A percentile compares a stretch with the other conserved stretches of the same genome.
Conservation (phyloP, 495 filamentous ascomycete genomes). For the Xylaria sp. region DNA sequence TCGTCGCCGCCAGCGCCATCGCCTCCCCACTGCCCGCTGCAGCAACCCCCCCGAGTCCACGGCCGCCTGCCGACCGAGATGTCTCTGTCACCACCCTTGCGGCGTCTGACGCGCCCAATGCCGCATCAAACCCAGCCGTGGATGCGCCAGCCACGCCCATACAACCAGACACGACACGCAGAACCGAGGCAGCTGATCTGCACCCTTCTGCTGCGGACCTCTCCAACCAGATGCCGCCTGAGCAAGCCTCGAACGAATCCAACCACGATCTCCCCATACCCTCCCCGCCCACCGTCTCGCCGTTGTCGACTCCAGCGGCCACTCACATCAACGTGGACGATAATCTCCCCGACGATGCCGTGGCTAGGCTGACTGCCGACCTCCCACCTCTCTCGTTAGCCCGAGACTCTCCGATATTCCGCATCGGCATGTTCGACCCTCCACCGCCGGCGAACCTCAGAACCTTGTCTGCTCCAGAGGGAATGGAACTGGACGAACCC, state of each 20-base stretch:
- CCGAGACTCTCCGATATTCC: slow-evolving; percentile 26
- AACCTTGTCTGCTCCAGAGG: slow-evolving; percentile 28
- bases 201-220: background rate
- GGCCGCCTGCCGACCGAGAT: slow-evolving; percentile 16
- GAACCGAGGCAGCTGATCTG: background rate
- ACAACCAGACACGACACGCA: slow-evolving; percentile 3
- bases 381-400: slow-evolving; percentile 26
- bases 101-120: background rate
- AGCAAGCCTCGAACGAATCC: slow-evolving; percentile 12
- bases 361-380: slow-evolving; percentile 35
- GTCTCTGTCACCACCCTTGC: background rate
- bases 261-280: slow-evolving; percentile 36
- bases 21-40: slow-evolving; percentile 18
- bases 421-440: slow-evolving; percentile 32
- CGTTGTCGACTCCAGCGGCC: slow-evolving; percentile 43
- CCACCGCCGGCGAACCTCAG: slow-evolving; percentile 28
- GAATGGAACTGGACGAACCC: slow-evolving; percentile 30
- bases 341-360: slow-evolving; percentile 31
- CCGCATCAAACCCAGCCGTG: slow-evolving; percentile 14
- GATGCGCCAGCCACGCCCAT: slow-evolving; percentile 31
- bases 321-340: slow-evolving; percentile 40
- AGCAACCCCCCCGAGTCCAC: slow-evolving; percentile 9
- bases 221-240: background rate
- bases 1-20: slow-evolving; percentile 4
- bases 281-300: slow-evolving; percentile 42